Base-by-base conservation (phyloP, 139 green algal species). In the Zygnema circumcarinatum region DNA sequence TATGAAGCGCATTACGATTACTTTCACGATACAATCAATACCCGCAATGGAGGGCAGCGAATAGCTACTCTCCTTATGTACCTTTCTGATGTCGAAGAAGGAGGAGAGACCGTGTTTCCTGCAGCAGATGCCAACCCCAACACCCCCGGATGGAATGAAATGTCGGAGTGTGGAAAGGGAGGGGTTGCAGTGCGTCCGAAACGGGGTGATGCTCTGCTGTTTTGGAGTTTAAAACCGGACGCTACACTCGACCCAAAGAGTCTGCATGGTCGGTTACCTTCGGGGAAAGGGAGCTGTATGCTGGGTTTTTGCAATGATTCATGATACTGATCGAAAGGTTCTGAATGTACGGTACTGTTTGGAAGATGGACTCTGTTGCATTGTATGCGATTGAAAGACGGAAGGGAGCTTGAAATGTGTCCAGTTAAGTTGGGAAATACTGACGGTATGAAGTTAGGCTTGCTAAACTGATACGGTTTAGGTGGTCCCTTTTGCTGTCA, bases 1-100 rank as follows among this genome's bases (percentile, higher is more conserved):
- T 93, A 93, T 86, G 88, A 91, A 39, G 33, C 87, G 0, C 90
- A 93, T 81, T 79, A 86, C 25, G 90, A 93, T 78, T 96, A 93
- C 84, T 98, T 98, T 89, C 87, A 94, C 47, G 94, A 96, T 76
- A 1, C 90, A 0, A 33, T 93, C 32, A 96, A 98, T 93, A 83
- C 81, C 21, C 41, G 36, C 21, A 80, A 92, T 1, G 95, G 95
- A 32, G 95, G 95, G 3, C 95, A 98, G 88, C 91, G 95, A 21
- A 92, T 96, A 20, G 90, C 94, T 33, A 97, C 95, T 1, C 75
- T 97, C 33, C 94, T 97, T 29, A 96, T 96, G 91, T 97, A 97
- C 92, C 89, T 97, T 80, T 82, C 78, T 0, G 93, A 94, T 11
- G 92, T 94, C 0, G 94, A 98, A 81, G 94, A 96, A 73, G 95